Conservation (phyloP, 768 basidiomycete species). For the Boletus reticulatus region DNA sequence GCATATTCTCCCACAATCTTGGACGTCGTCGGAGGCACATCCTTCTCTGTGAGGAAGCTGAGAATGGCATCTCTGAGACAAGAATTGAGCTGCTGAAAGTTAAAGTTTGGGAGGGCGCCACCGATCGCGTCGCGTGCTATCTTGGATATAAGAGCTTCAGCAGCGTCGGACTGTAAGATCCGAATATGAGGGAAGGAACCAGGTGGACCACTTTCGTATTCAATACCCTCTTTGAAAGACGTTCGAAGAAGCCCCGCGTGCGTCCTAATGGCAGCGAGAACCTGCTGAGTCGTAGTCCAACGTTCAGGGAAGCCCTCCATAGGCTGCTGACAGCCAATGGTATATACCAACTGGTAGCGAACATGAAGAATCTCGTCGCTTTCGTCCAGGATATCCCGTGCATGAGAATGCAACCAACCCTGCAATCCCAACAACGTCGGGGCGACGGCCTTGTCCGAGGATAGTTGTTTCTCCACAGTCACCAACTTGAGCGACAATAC, state of each 20-base stretch:
- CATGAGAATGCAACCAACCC: constrained; percentile 10
- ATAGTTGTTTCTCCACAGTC: constrained; percentile 36
- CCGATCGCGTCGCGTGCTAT: constrained; percentile 4
- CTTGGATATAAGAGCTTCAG: not conserved
- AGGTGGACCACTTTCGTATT: not conserved
- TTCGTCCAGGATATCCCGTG: constrained; percentile 26
- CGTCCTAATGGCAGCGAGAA: constrained; percentile 17
- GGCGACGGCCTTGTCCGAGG: not conserved
- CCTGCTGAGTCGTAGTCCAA: constrained; percentile 30
- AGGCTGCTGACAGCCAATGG: constrained; percentile 22
- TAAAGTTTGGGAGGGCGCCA: constrained; percentile 9
- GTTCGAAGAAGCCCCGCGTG: not conserved
- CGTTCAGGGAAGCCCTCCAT: constrained; percentile 33
- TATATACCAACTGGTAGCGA: constrained; percentile 35
- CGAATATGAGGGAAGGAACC: constrained; percentile 21
- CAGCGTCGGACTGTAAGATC: not conserved
- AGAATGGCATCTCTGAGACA: not conserved
- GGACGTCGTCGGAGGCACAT: not conserved
- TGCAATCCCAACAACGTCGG: constrained; percentile 19
- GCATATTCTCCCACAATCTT: constrained; percentile 1
- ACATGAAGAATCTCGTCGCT: constrained; percentile 28
- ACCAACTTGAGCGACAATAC: constrained; percentile 24
- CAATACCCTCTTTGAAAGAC: not conserved
- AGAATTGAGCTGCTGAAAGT: constrained; percentile 3
- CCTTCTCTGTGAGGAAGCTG: not conserved